Evolutionary conservation across 1,284 basidiomycete species (phyloP), one percentile per base, ranked within the genome.

Genomic region (Malassezia equina): DNA sequence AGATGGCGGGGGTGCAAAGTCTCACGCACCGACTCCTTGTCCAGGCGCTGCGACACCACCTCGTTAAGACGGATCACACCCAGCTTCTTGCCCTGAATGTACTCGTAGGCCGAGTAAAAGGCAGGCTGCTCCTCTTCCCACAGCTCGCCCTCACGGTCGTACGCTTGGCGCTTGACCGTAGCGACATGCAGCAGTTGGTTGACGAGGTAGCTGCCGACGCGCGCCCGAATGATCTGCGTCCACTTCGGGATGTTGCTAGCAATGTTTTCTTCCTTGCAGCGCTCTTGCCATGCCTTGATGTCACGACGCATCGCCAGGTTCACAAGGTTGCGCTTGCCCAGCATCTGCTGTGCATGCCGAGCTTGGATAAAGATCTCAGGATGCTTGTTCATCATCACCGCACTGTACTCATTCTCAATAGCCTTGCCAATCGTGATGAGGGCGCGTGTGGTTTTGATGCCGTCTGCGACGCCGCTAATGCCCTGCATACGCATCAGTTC

Each of bases 81-180:
- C 5, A 94, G 80, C 76, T 89, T 93, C 65, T 85, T 84, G 0
- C 93, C 91, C 17, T 88, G 83, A n/a, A 86, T 75, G 71, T 94
- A 95, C 76, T 96, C 91, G 73, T 95, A 95, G 2, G 83, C 80
- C 71, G 95, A 89, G 59, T 83, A 85, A 76, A 98, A 93, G 0
- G 91, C 93, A 0, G 88, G 87, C 66, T 96, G 93, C 15, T 80
- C 78, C 76, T 96, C 90, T 36, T 66, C 63, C 71, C 72, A 68
- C 33, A 67, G 36, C 19, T 63, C 44, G 47, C 71, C 64, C 43
- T 70, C 63, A 27, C 66, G 58, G 51, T 73, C 72, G 21, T 48
- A 58, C 24, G 65, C 69, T 33, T 57, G 81, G 52, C 89, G 79
- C 44, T 78, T 79, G n/a, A 96, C 84, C 50, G 82, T 82, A 1